Base-by-base conservation (phyloP, 768 basidiomycete species). In the Amyloporia xantha region DNA sequence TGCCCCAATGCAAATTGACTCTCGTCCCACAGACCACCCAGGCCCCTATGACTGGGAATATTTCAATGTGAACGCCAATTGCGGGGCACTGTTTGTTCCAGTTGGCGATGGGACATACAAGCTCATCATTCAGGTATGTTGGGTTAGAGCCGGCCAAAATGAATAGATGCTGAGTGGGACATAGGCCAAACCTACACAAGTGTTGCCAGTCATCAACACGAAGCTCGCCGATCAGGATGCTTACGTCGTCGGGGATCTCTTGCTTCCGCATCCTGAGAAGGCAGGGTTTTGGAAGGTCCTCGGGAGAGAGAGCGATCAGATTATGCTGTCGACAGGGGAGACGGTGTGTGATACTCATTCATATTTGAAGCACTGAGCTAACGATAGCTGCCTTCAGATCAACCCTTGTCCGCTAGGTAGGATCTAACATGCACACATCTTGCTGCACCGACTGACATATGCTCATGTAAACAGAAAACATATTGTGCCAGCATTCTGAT, bases 251-350 rank as follows among this genome's bases (percentile, higher is more conserved):
- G 65, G 60, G 28, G 74, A 74, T 48, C 61, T 76, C 1, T 48
- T 76, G 11, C 41, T 65, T 19, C 66, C 56, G 6, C 73, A 77
- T 54, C 72, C 74, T 4, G 63, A 62, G 0, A 67, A 70, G 19
- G 59, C 56, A 2, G 55, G 57, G 2, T 51, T 65, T 24, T 74
- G 64, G 61, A 67, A 60, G 45, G 54, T 75, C 2, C 66, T 60
- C 44, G 74, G 76, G 2, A 62, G 76, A 15, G 60, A 55, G 10
- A 74, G 75, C 49, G 74, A 76, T 48, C 73, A 75, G 55, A 69
- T 76, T 33, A 68, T 70, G 57, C 62, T 70, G 40, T 62, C 60
- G 21, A 71, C 66, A 11, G 71, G 71, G 15, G 67, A 70, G 66
- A 41, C 15, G 41, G 26, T 36, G 15, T 15, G 20, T 11, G 7